Percentiles rank a stretch among this genome's conserved stretches.
Conservation (phyloP, 164 flowering plant species). For the Tetrastigma voinierianum region DNA sequence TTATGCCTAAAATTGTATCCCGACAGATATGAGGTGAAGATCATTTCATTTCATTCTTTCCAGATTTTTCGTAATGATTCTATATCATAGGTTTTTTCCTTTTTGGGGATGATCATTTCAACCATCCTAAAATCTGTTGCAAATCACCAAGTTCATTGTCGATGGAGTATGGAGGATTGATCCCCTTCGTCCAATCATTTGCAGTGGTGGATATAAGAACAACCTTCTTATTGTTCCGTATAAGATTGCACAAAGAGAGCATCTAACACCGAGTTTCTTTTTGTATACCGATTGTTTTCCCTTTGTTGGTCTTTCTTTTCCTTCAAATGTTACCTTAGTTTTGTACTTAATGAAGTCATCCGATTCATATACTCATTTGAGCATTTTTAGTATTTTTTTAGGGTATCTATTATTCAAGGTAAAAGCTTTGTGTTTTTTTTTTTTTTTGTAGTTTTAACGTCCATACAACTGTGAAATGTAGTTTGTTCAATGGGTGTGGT, state of each 20-base stretch:
- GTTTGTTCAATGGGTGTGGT: too few species aligned
- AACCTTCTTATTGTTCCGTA: slow-evolving; percentile 64
- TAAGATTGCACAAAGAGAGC: slow-evolving; percentile 8
- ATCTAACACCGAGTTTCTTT: too few species aligned
- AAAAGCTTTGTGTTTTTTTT: too few species aligned
- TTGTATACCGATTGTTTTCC: too few species aligned
- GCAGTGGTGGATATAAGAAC: slow-evolving; percentile 57
- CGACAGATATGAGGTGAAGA: slow-evolving; percentile 78
- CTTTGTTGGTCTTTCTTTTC: too few species aligned
- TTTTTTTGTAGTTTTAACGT: too few species aligned
- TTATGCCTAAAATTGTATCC: slow-evolving; percentile 72
- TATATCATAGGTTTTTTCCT: neutral
- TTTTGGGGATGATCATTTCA: neutral
- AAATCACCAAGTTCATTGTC: slow-evolving; percentile 92
- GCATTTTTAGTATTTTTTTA: too few species aligned
- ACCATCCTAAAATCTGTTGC: slow-evolving; percentile 9
- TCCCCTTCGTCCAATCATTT: slow-evolving; percentile 73
- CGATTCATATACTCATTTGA: too few species aligned
- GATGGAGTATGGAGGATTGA: slow-evolving; percentile 86
- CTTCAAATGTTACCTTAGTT: too few species aligned
- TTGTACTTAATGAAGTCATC: too few species aligned
- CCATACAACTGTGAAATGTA: too few species aligned
- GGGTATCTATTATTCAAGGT: too few species aligned
- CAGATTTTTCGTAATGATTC: neutral
- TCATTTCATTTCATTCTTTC: neutral